Evolutionary conservation across 1,284 basidiomycete species (phyloP).

Genomic region (Rhodotorula sp.): DNA sequence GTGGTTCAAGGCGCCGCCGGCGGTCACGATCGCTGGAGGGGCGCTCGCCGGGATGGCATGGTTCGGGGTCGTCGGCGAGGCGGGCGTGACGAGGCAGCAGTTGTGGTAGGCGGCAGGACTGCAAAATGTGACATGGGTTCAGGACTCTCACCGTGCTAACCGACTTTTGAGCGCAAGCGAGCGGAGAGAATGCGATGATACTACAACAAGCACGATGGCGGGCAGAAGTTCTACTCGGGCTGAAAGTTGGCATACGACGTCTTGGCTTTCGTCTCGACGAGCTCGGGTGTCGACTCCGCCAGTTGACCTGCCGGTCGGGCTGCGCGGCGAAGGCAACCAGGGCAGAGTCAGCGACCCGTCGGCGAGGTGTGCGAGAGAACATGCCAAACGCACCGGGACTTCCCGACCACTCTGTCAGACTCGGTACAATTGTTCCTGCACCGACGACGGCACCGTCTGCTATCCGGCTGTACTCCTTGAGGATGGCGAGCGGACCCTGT

Average conservation of each 20-base stretch:
- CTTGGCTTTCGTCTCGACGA: constrained; percentile 75
- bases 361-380: background rate
- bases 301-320: constrained; percentile 79
- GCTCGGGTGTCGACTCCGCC: constrained; percentile 85
- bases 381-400: constrained; percentile 68
- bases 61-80: too few species aligned
- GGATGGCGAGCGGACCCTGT: constrained; percentile 93
- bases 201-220: constrained; percentile 2
- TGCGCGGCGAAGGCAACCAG: constrained; percentile 45
- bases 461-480: constrained; percentile 90
- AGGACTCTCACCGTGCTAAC: too few species aligned
- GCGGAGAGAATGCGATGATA: background rate
- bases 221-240: constrained; percentile 37
- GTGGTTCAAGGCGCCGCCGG: too few species aligned
- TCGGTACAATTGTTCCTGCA: constrained; percentile 88
- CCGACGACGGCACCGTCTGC: constrained; percentile 86
- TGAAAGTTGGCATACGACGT: constrained; percentile 70
- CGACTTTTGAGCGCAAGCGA: too few species aligned
- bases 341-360: background rate
- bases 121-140: too few species aligned
- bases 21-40: too few species aligned
- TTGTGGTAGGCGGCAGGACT: too few species aligned
- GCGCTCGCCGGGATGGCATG: too few species aligned
- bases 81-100: too few species aligned
- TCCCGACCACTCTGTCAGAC: constrained; percentile 79